Evolutionary conservation across 1,139 yeast genomes (phyloP).

Genomic region (Saccharomyces hybrid): DNA sequence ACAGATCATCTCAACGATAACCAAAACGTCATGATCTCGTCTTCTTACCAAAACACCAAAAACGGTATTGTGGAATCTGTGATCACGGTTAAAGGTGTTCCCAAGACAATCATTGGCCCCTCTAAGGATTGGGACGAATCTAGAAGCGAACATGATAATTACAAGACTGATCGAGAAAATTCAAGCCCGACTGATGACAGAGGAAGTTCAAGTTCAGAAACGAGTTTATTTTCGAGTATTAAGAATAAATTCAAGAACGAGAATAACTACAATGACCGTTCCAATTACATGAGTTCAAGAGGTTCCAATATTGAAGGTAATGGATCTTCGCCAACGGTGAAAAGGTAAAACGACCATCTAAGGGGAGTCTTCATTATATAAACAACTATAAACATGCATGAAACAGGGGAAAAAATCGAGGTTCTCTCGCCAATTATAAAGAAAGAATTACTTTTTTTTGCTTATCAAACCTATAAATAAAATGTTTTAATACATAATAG

Average conservation of each 20-base stretch:
- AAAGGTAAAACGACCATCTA: not conserved
- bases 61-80: conserved; percentile 73
- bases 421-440: not conserved
- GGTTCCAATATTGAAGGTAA: not conserved
- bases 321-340: not conserved
- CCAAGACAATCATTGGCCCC: conserved; percentile 72
- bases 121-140: conserved; percentile 26
- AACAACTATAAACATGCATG: not conserved
- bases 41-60: conserved; percentile 22
- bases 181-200: not conserved
- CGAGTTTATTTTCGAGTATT: not conserved
- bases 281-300: not conserved
- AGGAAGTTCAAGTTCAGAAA: not conserved
- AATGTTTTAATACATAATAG: not conserved
- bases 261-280: not conserved
- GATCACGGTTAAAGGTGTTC: conserved; percentile 75
- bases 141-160: conserved; percentile 1
- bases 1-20: not conserved
- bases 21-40: conserved; percentile 14
- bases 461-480: not conserved
- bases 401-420: not conserved
- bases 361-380: no score
- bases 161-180: not conserved
- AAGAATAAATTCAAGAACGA: conserved; percentile 2
- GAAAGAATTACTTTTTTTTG: not conserved